Conservation (phyloP, 2,329 filamentous ascomycete genomes). For the Pestalotiopsis sp. region DNA sequence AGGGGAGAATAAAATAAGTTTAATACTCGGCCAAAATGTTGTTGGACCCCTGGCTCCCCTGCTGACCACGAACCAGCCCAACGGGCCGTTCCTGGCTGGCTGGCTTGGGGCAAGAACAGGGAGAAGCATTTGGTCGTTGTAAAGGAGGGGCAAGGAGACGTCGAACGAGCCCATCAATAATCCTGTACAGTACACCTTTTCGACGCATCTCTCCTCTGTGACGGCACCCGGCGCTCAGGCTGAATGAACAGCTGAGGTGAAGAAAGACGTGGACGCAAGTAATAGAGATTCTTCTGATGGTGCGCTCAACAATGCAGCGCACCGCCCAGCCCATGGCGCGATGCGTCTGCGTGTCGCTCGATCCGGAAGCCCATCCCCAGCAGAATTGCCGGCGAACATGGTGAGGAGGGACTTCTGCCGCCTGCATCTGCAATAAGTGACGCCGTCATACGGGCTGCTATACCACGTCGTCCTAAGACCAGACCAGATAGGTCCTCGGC, state of each 20-base stretch:
- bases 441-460: background rate
- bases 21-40: background rate
- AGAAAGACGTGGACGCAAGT: background rate
- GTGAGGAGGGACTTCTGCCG: background rate
- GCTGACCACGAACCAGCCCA: background rate
- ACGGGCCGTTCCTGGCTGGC: slow-evolving; percentile 8
- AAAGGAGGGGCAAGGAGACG: too few species aligned
- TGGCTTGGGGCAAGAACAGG: background rate
- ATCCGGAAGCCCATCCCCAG: slow-evolving; percentile 3
- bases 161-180: too few species aligned
- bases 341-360: slow-evolving; percentile 3
- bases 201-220: too few species aligned
- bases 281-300: background rate
- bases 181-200: too few species aligned
- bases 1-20: background rate
- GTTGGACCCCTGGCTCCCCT: background rate
- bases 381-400: background rate
- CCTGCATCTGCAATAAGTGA: background rate
- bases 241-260: background rate
- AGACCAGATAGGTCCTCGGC: background rate
- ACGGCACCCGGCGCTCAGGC: too few species aligned
- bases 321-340: background rate
- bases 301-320: background rate
- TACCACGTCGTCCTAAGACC: background rate
- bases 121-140: background rate